Evolutionary conservation across 73 alveolate genomes (phyloP).

Genomic region (Paramecium biaurelia): DNA sequence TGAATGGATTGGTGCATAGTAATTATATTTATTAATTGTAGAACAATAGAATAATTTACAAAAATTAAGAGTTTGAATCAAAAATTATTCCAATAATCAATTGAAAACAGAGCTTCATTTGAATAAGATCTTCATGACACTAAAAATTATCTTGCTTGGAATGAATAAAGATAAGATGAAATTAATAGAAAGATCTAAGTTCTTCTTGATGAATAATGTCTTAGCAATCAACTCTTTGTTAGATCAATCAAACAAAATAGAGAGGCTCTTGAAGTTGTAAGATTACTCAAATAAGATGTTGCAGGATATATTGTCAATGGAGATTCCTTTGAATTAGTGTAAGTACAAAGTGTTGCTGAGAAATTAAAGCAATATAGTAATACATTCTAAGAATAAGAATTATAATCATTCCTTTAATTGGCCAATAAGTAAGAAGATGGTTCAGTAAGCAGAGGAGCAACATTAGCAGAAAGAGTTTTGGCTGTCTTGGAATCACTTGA

Average conservation of each 20-base stretch:
- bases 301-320: conserved; percentile 45
- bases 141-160: conserved; percentile 35
- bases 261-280: conserved; percentile 22
- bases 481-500: not conserved
- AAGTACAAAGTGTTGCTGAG: conserved; percentile 21
- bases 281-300: not conserved
- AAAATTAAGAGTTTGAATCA: not conserved
- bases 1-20: conserved; percentile 24
- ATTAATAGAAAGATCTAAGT: not conserved
- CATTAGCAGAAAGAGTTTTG: conserved; percentile 35
- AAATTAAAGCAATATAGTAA: not conserved
- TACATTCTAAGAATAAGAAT: not conserved
- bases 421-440: conserved; percentile 14
- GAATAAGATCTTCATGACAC: conserved; percentile 1
- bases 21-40: not conserved
- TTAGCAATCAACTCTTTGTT: conserved; percentile 12
- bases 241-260: conserved; percentile 10
- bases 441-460: conserved; percentile 30
- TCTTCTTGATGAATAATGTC: conserved; percentile 13
- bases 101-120: not conserved
- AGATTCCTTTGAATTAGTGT: conserved; percentile 24
- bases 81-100: not conserved
- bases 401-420: not conserved
- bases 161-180: conserved; percentile 25
- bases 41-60: conserved; percentile 1